Base-by-base conservation (phyloP, 2,329 filamentous ascomycete genomes). In the Sporothrix brasiliensis region DNA sequence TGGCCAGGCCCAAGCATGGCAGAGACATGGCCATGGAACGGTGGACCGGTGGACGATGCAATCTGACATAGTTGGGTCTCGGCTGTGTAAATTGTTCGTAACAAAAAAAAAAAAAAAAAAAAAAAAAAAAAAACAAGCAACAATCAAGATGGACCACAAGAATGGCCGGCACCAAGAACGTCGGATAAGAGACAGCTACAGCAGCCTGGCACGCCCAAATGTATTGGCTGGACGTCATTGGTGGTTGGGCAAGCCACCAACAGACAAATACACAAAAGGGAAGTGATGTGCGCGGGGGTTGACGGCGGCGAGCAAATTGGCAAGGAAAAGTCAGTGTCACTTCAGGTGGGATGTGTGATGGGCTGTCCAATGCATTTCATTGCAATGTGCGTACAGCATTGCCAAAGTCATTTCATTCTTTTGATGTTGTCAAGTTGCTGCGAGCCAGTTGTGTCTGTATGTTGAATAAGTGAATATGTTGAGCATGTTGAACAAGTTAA, bases 21-120 rank as follows among this genome's bases (percentile, higher is more conserved):
- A 61, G 39, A 58, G 30, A 47, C 58, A 61, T 61, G 39, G 58
- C 27, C 58, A 61, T 61, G 58, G 24, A 24, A 24, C 24, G 24
- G 24, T 24, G 24, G 24, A 24, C 1, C 24, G 24, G 24, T 24
- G 24, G 24, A 24, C 24, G 24, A 24, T 24, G 24, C 24, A 24
- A 24, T 24, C 24, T 24, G 39, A 61, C 58, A 61, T 61, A 39
- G 41, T 44, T 14, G 41, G 58, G 58, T 44, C 27, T n/a, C 39
- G 39, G 39, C n/a, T 44, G 13, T 14, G 24, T 24, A 24, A 24
- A 24, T 24, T 24, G 24, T 24, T 24, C 24, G 24, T 24, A 24
- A 24, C 24, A 24, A 24, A 63, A 27, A 16, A 1, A 65, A 30
- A 16, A 44, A 2, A 27, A 6, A 65, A 30, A 16, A 44, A 2